These are phyloP conservation scores for Tillandsia fasciculata DNA, from an alignment of 176 grass and related monocot genomes.

Conservation along the genomic window DNA sequence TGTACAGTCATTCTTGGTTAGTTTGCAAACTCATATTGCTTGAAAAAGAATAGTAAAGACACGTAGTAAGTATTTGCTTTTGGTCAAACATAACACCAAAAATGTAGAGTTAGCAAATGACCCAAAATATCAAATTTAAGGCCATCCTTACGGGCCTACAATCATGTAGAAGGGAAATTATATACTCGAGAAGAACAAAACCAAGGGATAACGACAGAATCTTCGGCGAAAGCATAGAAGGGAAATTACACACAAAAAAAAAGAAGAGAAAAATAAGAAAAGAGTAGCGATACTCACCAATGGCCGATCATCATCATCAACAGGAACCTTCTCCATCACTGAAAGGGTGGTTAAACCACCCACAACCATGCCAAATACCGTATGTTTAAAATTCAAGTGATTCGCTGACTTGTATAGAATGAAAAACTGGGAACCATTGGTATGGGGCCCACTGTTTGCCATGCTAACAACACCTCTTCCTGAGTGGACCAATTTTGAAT, in stretches of 20 bases:
- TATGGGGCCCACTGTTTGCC: constrained; percentile 90
- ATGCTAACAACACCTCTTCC: constrained; percentile 92
- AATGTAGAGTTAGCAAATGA: neutral
- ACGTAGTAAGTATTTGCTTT: neutral
- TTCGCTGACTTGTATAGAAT: constrained; percentile 91
- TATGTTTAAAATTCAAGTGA: constrained; percentile 94
- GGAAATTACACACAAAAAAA: neutral
- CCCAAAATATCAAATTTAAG: too few species aligned
- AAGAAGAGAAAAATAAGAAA: neutral
- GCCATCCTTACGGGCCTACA: too few species aligned
- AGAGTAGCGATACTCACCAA: constrained; percentile 45
- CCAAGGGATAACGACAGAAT: constrained; percentile 7
- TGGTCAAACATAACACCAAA: neutral
- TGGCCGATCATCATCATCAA: constrained; percentile 86
- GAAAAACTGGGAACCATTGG: constrained; percentile 94
- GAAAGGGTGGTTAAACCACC: constrained; percentile 80
- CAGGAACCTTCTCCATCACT: constrained; percentile 86
- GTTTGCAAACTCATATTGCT: too few species aligned
- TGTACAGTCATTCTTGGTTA: too few species aligned
- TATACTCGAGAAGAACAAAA: neutral
- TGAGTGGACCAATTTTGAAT: constrained; percentile 89
- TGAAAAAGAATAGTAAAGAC: too few species aligned
- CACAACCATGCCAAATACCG: constrained; percentile 93
- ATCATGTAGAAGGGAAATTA: neutral
- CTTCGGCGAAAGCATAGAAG: neutral